phyloP scores from a whole-genome alignment of 208 protist species.

The Crithidia fasciculata region DNA sequence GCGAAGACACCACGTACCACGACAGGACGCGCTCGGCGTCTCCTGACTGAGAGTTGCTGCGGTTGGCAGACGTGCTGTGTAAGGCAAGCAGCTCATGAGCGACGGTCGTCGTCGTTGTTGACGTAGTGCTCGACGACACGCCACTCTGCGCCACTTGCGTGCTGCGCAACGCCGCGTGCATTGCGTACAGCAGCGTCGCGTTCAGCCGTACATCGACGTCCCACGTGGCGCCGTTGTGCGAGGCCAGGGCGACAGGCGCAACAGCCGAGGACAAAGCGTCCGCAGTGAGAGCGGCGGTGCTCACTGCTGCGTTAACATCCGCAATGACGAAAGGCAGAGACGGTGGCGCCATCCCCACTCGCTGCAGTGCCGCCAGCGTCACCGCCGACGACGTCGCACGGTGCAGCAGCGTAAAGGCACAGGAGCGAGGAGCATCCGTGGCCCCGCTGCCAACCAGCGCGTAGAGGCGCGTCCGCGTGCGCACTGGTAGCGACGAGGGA shows the following conservation, averaged over 20 bases:
- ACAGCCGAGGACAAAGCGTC: not conserved
- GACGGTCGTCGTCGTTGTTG: conserved; percentile 1
- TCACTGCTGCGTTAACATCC: no score
- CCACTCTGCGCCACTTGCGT: not conserved
- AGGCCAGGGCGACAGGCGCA: not conserved
- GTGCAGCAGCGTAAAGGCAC: conserved; percentile 30
- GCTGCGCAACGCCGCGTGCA: conserved; percentile 23
- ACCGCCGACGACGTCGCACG: conserved; percentile 27
- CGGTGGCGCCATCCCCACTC: not conserved
- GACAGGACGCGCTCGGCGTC: conserved; percentile 6
- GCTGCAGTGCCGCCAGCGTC: not conserved
- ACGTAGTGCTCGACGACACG: no score
- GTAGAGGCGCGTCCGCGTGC: conserved; percentile 14
- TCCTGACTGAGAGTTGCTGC: not conserved
- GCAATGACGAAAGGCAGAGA: not conserved
- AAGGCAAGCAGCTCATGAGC: conserved; percentile 21
- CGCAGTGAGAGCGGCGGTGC: not conserved
- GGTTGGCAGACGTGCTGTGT: not conserved
- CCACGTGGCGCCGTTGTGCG: conserved; percentile 21
- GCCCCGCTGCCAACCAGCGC: conserved; percentile 29
- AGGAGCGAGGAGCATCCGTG: conserved; percentile 20
- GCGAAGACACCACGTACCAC: conserved; percentile 26
- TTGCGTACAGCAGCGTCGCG: conserved; percentile 26
- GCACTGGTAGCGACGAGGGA: not conserved
- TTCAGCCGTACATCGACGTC: conserved; percentile 30